These are phyloP conservation scores for Sarocladiaceae sp. DNA, from an alignment of 2,329 filamentous ascomycete genomes.

Conservation along the genomic window DNA sequence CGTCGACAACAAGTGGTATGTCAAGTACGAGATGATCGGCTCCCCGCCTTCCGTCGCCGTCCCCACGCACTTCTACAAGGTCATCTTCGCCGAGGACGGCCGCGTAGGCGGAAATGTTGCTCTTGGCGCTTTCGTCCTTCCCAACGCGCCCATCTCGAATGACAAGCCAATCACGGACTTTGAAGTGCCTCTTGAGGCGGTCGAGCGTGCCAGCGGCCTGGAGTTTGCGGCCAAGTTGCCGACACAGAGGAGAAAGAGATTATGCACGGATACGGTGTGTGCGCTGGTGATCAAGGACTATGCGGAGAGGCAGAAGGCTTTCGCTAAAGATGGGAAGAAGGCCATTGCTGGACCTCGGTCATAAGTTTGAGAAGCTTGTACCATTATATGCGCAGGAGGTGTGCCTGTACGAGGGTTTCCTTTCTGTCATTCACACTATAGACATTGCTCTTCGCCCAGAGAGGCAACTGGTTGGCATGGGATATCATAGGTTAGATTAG, in stretches of 20 bases:
- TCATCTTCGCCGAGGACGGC: conserved; percentile 91
- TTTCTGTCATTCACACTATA: too few species aligned
- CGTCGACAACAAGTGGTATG: conserved; percentile 87
- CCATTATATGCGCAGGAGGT: too few species aligned
- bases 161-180: conserved; percentile 83
- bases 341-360: background rate
- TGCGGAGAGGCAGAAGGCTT: conserved; percentile 53
- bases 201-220: conserved; percentile 86
- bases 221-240: conserved; percentile 84
- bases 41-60: conserved; percentile 90
- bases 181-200: conserved; percentile 86
- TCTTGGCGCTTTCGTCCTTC: conserved; percentile 88
- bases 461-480: too few species aligned
- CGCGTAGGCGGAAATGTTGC: conserved; percentile 66
- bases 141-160: conserved; percentile 85
- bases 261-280: conserved; percentile 85
- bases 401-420: too few species aligned
- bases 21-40: conserved; percentile 93
- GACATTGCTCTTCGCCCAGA: too few species aligned
- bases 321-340: conserved; percentile 32
- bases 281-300: conserved; percentile 79
- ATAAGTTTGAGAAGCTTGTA: too few species aligned
- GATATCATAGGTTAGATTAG: too few species aligned
- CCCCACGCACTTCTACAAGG: conserved; percentile 98
- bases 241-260: conserved; percentile 61